Evolutionary conservation across 1,139 yeast species (phyloP), one percentile per base, ranked within the genome.

Genomic region (Insectozyma bohioensis): DNA sequence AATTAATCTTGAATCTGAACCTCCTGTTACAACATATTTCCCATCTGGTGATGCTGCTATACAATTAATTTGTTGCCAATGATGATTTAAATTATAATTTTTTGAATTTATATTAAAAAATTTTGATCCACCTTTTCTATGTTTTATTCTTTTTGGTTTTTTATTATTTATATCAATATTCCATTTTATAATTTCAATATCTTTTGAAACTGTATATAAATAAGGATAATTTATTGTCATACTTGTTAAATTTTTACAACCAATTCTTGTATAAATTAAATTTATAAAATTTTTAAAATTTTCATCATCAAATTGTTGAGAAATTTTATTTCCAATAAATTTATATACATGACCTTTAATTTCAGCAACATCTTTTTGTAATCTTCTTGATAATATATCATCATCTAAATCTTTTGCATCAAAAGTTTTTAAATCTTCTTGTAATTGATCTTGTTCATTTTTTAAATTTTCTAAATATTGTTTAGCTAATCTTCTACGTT

Each of bases 341-440:
- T 86, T 78, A 56, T 83, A 90, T 13, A 88, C 75, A 46, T 78
- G 77, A 22, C 97, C 97, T 51, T 83, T 83, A 37, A 78, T 79
- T 55, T 87, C 96, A 1, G 95, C 95, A 29, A 86, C 95, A 52
- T 92, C 98, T 41, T 78, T 78, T 52, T 80, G 86, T 47, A 92
- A 71, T 51, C 98, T 73, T 29, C 85, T 71, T 4, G 90, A 75
- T 35, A 92, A 72, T 45, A 85, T 83, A 48, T 92, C 97, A 39
- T 83, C 75, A 57, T 92, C 98, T 48, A 92, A 63, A 49, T 90
- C 96, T 46, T 80, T 78, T n/a, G 97, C 97, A 64, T 87, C 95
- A 49, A 87, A 87, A n/a, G 30, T 28, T 15, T 28, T 10, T 20
- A 28, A 20, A 26, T 83, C 88, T 19, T 73, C 76, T 28, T 56